Evolutionary conservation across 768 basidiomycete species (phyloP).

Genomic region (Suillus discolor): DNA sequence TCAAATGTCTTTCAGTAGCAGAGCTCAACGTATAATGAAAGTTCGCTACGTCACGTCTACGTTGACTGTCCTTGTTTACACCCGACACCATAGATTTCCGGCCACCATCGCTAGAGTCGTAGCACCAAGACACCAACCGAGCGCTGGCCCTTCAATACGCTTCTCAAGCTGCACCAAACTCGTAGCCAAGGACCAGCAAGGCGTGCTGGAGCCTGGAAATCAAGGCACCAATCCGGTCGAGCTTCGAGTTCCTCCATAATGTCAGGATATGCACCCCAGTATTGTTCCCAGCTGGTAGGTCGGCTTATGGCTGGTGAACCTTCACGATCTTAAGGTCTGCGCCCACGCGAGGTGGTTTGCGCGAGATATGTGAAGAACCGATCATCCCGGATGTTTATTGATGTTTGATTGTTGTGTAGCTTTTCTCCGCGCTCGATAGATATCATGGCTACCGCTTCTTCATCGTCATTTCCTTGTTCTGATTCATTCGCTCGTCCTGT

Average conservation of each 20-base stretch:
- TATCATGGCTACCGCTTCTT: too few relatives aligned
- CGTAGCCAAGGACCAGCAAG: constrained; percentile 86
- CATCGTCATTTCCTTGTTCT: too few relatives aligned
- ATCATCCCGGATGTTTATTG: too few relatives aligned
- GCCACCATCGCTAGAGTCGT: constrained; percentile 75
- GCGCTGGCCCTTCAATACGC: constrained; percentile 84
- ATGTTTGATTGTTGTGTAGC: too few relatives aligned
- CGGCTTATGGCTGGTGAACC: too few relatives aligned
- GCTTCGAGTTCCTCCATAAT: constrained; percentile 72
- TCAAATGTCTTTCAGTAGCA: not conserved
- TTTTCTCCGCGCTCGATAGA: too few relatives aligned
- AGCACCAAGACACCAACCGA: constrained; percentile 93
- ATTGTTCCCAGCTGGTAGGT: constrained; percentile 53
- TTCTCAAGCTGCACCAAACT: constrained; percentile 86
- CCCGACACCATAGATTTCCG: constrained; percentile 56
- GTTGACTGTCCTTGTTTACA: constrained; percentile 17
- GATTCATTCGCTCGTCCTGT: too few relatives aligned
- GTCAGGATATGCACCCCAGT: constrained; percentile 46
- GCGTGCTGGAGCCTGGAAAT: constrained; percentile 95
- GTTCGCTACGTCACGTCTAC: too few relatives aligned
- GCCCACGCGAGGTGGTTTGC: too few relatives aligned
- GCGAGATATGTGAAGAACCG: too few relatives aligned
- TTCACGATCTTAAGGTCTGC: too few relatives aligned
- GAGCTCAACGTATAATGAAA: not conserved
- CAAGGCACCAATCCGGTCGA: constrained; percentile 93